Evolutionary conservation across 345 rosid species (phyloP), one percentile per base, ranked within the genome.

Genomic region (Linum usitatissimum): DNA sequence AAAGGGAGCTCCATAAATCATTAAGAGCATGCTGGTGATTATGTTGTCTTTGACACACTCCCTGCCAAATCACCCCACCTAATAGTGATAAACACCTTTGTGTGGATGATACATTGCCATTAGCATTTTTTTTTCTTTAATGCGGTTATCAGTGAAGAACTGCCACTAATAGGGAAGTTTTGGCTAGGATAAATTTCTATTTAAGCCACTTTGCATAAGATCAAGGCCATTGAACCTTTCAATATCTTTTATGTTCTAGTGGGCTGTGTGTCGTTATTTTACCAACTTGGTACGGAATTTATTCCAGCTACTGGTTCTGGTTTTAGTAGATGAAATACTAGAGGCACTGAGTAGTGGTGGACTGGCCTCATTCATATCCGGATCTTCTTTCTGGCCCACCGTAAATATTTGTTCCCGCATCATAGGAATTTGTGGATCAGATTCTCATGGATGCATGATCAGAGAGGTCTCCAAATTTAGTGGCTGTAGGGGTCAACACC

Each of bases 321-420:
- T 21, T 19, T 54, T 54, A 2, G 15, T 54, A 54, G 8, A n/a
- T 57, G 9, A 3, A 10, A 57, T 42, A 55, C 64, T 19, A 18
- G 53, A 65, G 2, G 63, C 68, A 56, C 38, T 13, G 34, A 66
- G 36, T 17, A 64, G 57, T 55, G 6, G 21, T 66, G 62, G 28
- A 19, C 15, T 19, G 30, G 30, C 20, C 57, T 12, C 30, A 18
- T 42, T 62, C 60, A 58, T 53, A 60, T 59, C 71, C 38, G 30
- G 63, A 77, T 76, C 67, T 78, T 64, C 48, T 60, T 55, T 68
- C 61, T 18, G 69, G 73, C 39, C 73, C 79, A 77, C 69, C 63
- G 59, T 45, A 12, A 40, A 56, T 70, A 61, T 56, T 74, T 54
- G 13, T 5, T 53, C 7, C 42, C 42, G 59, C 60, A 15, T 62